A percentile compares a stretch with the other conserved stretches of the same genome.
These are phyloP conservation scores for Rhodomyrtus psidioides DNA, from an alignment of 441 rosid genomes.

Conservation along the genomic window DNA sequence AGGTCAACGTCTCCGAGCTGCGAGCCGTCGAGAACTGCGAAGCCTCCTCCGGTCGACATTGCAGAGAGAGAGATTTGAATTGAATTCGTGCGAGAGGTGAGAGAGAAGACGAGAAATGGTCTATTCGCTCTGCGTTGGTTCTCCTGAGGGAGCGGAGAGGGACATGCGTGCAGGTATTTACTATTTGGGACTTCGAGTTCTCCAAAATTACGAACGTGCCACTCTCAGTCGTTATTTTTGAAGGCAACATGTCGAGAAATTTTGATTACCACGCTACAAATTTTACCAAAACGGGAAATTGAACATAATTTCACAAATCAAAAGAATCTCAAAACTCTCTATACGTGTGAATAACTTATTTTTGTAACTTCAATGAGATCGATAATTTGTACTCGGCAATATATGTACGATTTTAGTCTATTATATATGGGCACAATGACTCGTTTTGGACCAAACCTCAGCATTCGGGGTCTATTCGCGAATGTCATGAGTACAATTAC, in stretches of 20 bases:
- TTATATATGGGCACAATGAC: too few relatives aligned
- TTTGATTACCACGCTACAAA: background rate
- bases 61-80: slow-evolving; percentile 1
- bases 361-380: too few relatives aligned
- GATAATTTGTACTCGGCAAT: too few relatives aligned
- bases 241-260: background rate
- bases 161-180: background rate
- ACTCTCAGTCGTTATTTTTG: background rate
- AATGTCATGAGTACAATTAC: too few relatives aligned
- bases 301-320: too few relatives aligned
- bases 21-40: slow-evolving; percentile 55
- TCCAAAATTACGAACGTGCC: background rate
- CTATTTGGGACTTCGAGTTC: background rate
- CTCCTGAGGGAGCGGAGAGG: background rate
- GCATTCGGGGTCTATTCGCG: too few relatives aligned
- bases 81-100: background rate
- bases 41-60: slow-evolving; percentile 52
- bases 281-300: background rate
- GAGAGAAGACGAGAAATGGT: background rate
- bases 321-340: too few relatives aligned
- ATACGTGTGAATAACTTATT: too few relatives aligned
- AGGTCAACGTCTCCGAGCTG: slow-evolving; percentile 39
- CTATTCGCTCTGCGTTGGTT: background rate
- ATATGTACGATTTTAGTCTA: too few relatives aligned
- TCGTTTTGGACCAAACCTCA: too few relatives aligned